Conservation (phyloP, 768 basidiomycete genomes). For the Baorangia bicolor region DNA sequence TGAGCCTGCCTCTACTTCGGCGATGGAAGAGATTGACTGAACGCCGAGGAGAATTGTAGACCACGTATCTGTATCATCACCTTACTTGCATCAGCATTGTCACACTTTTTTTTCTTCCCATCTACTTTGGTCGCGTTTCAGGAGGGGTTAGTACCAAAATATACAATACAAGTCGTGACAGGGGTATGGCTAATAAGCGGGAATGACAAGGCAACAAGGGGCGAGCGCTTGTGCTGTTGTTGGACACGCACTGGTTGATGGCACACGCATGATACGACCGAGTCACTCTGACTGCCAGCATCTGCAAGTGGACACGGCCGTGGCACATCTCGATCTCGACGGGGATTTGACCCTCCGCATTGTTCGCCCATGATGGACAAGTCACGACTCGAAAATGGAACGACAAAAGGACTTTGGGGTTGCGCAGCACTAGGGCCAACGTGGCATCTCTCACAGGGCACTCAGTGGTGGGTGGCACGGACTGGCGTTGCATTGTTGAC, state of each 20-base stretch:
- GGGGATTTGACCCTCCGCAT: slow-evolving; percentile 23
- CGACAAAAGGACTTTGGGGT: background rate
- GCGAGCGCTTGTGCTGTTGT: background rate
- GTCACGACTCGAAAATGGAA: background rate
- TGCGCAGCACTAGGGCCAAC: background rate
- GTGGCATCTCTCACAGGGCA: background rate
- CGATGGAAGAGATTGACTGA: slow-evolving; percentile 98
- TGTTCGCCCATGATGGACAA: slow-evolving; percentile 15
- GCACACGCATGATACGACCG: background rate
- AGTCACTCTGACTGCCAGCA: slow-evolving; percentile 3
- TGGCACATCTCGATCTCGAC: background rate
- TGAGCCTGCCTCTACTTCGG: slow-evolving; percentile 68
- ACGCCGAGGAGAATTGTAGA: slow-evolving; percentile 13
- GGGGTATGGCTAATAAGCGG: background rate
- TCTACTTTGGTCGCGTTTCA: slow-evolving; percentile 24
- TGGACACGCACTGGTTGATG: background rate
- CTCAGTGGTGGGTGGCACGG: background rate
- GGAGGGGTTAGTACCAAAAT: slow-evolving; percentile 26
- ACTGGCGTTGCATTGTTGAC: background rate
- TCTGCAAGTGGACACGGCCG: background rate
- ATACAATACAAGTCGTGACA: slow-evolving; percentile 10
- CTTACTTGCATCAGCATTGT: slow-evolving; percentile 26
- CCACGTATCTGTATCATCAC: slow-evolving; percentile 28
- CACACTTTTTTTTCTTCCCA: slow-evolving; percentile 19
- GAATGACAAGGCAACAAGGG: background rate